Evolutionary conservation across 768 basidiomycete genomes (phyloP).

Genomic region (Hygrocybe coccinea): DNA sequence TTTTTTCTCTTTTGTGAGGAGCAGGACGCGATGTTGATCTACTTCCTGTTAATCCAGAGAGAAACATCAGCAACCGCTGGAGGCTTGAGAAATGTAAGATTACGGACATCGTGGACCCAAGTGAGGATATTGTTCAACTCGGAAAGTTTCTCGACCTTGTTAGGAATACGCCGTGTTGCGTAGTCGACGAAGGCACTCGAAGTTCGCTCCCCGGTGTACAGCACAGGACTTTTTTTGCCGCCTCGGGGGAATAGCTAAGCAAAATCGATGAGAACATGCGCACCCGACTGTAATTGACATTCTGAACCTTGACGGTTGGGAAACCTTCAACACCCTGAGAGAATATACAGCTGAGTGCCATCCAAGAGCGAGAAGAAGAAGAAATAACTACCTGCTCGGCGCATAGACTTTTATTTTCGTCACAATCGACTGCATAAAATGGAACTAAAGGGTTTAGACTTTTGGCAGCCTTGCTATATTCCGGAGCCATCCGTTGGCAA

Average conservation of each 20-base stretch:
- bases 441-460: constrained; percentile 79
- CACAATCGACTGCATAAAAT: constrained; percentile 91
- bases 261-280: constrained; percentile 5
- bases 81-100: neutral
- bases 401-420: constrained; percentile 79
- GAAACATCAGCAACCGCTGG: neutral
- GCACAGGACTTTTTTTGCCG: constrained; percentile 50
- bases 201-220: constrained; percentile 70
- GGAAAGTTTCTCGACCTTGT: constrained; percentile 58
- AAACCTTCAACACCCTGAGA: constrained; percentile 76
- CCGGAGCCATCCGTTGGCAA: constrained; percentile 80
- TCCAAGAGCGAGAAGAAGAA: neutral
- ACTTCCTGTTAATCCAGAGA: constrained; percentile 18
- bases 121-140: constrained; percentile 50
- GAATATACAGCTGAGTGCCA: neutral
- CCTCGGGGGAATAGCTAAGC: constrained; percentile 75
- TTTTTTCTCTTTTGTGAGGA: constrained; percentile 71
- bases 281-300: neutral
- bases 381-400: constrained; percentile 55
- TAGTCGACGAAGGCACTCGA: constrained; percentile 71
- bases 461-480: constrained; percentile 76
- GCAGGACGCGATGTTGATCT: constrained; percentile 53
- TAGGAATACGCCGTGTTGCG: constrained; percentile 69
- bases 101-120: constrained; percentile 67
- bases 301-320: constrained; percentile 86